Base-by-base conservation (phyloP, 441 rosid genomes). In the Gossypium davidsonii region DNA sequence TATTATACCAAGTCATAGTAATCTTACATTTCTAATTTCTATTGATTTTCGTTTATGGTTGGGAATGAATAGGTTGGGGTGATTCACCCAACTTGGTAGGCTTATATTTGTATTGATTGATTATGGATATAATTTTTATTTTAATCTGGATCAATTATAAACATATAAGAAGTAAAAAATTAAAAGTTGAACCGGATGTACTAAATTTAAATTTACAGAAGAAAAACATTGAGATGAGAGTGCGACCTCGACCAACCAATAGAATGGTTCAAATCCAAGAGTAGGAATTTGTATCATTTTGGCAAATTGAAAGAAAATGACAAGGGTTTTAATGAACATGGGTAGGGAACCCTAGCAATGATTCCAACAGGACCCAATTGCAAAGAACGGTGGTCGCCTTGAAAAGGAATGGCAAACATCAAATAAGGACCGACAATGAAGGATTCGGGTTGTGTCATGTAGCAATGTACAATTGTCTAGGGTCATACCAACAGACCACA, bases 401-500 rank as follows among this genome's bases (percentile, higher is more conserved):
- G 61, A 58, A 23, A 58, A 1, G 62, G 34, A 58, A 23, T 67
- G 21, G 12, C 20, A 7, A 66, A 8, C 71, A 49, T 49, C 1
- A 48, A 28, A 26, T 11, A 31, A 2, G 37, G 15, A 58, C 63
- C 48, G 34, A 37, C 49, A 72, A 73, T 42, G 20, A 70, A 53
- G 56, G 56, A 46, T 11, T 55, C 57, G 39, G 67, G 21, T 39
- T 57, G 72, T 65, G 80, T 68, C 55, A 31, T 55, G 68, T 15
- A 1, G 21, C 69, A 57, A 75, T 67, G 81, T 79, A 81, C 68
- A 53, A 7, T 44, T 83, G 84, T 83, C 81, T 8, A 8, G 53
- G 65, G 55, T 69, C 9, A 15, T 37, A 31, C 71, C 59, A 56
- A 67, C 83, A 83, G 53, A 26, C 42, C 88, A 83, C 82, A 78